phyloP scores from a whole-genome alignment of 2,329 filamentous ascomycete genomes.

The Aspergillus spinulosporus region DNA sequence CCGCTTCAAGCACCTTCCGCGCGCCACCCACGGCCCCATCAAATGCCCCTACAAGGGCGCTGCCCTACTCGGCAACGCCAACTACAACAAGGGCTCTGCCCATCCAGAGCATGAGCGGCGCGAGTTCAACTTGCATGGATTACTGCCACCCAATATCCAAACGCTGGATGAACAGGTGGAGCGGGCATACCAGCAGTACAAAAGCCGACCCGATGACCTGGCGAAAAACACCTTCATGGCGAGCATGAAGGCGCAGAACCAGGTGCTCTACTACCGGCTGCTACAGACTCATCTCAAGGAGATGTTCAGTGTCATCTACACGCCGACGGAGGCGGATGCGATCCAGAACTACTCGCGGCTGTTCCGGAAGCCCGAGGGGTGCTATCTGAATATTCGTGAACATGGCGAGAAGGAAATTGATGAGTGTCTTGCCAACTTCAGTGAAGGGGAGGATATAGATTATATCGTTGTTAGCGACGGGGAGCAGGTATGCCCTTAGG shows the following conservation, averaged over 20 bases:
- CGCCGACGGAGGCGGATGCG: slow-evolving; percentile 84
- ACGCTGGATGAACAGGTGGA: slow-evolving; percentile 73
- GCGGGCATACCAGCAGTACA: slow-evolving; percentile 80
- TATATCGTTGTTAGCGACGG: slow-evolving; percentile 83
- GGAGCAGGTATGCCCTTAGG: slow-evolving; percentile 44
- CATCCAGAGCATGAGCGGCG: slow-evolving; percentile 69
- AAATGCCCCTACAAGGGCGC: slow-evolving; percentile 42
- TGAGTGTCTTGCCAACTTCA: slow-evolving; percentile 67
- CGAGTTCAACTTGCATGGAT: slow-evolving; percentile 69
- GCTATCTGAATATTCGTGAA: slow-evolving; percentile 74
- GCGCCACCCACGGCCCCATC: slow-evolving; percentile 31
- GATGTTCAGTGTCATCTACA: slow-evolving; percentile 39
- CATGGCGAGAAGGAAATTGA: slow-evolving; percentile 59
- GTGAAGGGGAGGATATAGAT: slow-evolving; percentile 72
- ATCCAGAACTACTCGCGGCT: slow-evolving; percentile 80
- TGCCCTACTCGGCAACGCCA: slow-evolving; percentile 63
- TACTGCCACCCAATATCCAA: slow-evolving; percentile 71
- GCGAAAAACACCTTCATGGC: slow-evolving; percentile 88
- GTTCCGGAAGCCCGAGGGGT: slow-evolving; percentile 76
- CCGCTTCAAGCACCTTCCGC: slow-evolving; percentile 27
- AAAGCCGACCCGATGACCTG: slow-evolving; percentile 60
- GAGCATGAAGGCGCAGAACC: slow-evolving; percentile 80
- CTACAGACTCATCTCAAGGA: slow-evolving; percentile 15
- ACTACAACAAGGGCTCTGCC: slow-evolving; percentile 81
- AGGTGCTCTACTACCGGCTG: slow-evolving; percentile 71